Percentiles rank a stretch among this genome's conserved stretches.
Evolutionary conservation across 2,329 filamentous ascomycete species (phyloP).

Genomic region (Microsporum canis): DNA sequence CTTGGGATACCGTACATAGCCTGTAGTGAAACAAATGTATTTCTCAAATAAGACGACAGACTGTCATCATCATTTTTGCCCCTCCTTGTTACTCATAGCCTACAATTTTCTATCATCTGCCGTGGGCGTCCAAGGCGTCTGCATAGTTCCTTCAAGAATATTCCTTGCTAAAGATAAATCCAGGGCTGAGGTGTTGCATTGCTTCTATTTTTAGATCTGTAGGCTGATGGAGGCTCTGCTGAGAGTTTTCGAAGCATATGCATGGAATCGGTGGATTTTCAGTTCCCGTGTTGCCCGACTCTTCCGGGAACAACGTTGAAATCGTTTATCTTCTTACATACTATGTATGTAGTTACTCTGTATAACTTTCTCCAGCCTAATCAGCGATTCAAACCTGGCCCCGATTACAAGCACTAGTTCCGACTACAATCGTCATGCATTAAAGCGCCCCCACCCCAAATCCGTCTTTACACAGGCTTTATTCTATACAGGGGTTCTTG

Average conservation of each 20-base stretch:
- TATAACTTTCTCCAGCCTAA: background rate
- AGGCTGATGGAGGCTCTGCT: background rate
- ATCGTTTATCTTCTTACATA: background rate
- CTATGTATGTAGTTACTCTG: background rate
- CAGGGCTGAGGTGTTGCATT: background rate
- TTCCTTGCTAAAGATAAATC: background rate
- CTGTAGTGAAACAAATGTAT: background rate
- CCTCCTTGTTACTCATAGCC: background rate
- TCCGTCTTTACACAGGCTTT: background rate
- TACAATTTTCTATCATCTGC: background rate
- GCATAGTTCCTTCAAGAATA: background rate
- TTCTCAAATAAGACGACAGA: background rate
- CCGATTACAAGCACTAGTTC: background rate
- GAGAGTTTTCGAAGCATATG: background rate
- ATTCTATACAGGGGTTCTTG: background rate
- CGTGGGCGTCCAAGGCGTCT: background rate
- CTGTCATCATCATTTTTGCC: background rate
- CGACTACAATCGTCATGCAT: background rate
- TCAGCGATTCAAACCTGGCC: background rate
- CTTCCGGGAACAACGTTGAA: background rate
- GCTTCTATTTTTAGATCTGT: background rate
- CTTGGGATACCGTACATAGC: background rate
- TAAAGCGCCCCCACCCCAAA: background rate
- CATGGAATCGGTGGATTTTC: background rate
- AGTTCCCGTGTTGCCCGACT: background rate